Conservation (phyloP, 371 early-diverging fungal genomes). For the Mucor circinelloides region DNA sequence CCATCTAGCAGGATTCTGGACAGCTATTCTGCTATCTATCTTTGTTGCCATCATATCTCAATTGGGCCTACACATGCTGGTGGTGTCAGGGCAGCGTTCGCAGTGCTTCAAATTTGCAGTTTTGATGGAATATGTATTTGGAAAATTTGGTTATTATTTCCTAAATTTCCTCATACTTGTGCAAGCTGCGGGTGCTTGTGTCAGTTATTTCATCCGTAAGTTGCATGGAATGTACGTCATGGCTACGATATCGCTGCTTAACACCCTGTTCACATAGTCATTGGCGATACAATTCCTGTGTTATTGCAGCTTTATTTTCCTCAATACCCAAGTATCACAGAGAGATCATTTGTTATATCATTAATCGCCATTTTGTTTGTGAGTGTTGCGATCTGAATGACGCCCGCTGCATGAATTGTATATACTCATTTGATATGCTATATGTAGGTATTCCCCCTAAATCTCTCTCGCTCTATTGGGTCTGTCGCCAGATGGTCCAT, state of each 20-base stretch:
- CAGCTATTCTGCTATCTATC: constrained; percentile 51
- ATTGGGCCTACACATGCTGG: constrained; percentile 48
- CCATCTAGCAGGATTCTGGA: constrained; percentile 56
- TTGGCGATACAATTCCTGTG: constrained; percentile 64
- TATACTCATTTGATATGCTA: not conserved
- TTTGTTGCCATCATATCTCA: constrained; percentile 49
- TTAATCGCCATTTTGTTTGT: constrained; percentile 49
- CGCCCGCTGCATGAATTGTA: not conserved
- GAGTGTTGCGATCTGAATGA: constrained; percentile 4
- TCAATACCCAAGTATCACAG: constrained; percentile 26
- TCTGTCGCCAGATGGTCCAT: constrained; percentile 56
- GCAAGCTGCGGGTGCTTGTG: constrained; percentile 52
- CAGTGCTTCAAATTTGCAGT: constrained; percentile 53
- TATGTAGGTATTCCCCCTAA: constrained; percentile 50
- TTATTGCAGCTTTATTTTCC: constrained; percentile 48
- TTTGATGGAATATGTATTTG: constrained; percentile 56
- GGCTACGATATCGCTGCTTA: not conserved
- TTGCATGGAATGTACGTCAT: not conserved
- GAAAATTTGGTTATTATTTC: constrained; percentile 49
- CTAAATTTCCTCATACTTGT: constrained; percentile 54
- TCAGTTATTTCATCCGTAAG: constrained; percentile 58
- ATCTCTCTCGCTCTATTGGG: constrained; percentile 58
- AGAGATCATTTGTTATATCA: constrained; percentile 47
- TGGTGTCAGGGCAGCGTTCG: constrained; percentile 48
- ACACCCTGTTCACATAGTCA: constrained; percentile 26